Percentiles rank a stretch among this genome's conserved stretches.
Conservation (phyloP, 495 filamentous ascomycete genomes). For the Trichocladium uniseriatum region DNA sequence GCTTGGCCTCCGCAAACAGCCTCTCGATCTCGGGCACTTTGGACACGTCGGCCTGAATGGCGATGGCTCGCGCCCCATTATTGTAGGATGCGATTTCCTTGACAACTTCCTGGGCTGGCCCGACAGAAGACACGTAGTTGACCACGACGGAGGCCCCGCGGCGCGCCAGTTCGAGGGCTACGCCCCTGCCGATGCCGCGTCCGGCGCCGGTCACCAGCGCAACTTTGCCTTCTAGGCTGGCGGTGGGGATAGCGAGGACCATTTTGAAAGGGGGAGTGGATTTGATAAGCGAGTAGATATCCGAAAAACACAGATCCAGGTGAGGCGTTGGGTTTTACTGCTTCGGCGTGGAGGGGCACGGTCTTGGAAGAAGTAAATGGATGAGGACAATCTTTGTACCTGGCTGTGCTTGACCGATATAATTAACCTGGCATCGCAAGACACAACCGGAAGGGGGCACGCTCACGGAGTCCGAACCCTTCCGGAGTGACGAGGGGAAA, state of each 20-base stretch:
- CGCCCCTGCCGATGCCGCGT: slow-evolving; percentile 65
- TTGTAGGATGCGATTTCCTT: slow-evolving; percentile 31
- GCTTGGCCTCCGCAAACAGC: slow-evolving; percentile 54
- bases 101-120: slow-evolving; percentile 55
- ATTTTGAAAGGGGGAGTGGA: slow-evolving; percentile 18
- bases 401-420: no score
- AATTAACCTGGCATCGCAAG: no score
- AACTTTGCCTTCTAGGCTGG: slow-evolving; percentile 53
- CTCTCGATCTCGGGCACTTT: slow-evolving; percentile 52
- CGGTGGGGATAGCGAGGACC: slow-evolving; percentile 28
- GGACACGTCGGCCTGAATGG: slow-evolving; percentile 70
- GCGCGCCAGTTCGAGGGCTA: slow-evolving; percentile 66
- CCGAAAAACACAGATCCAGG: no score
- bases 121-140: slow-evolving; percentile 62
- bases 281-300: no score
- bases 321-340: no score
- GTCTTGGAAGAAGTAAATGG: no score
- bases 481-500: slow-evolving; percentile 1
- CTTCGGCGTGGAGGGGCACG: no score
- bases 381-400: no score
- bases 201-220: slow-evolving; percentile 65
- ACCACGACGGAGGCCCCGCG: slow-evolving; percentile 64
- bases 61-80: slow-evolving; percentile 49
- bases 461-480: slow-evolving; percentile 1
- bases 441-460: no score